These are phyloP conservation scores for Pleurotus sapidus DNA, from an alignment of 768 basidiomycete species.

Conservation along the genomic window DNA sequence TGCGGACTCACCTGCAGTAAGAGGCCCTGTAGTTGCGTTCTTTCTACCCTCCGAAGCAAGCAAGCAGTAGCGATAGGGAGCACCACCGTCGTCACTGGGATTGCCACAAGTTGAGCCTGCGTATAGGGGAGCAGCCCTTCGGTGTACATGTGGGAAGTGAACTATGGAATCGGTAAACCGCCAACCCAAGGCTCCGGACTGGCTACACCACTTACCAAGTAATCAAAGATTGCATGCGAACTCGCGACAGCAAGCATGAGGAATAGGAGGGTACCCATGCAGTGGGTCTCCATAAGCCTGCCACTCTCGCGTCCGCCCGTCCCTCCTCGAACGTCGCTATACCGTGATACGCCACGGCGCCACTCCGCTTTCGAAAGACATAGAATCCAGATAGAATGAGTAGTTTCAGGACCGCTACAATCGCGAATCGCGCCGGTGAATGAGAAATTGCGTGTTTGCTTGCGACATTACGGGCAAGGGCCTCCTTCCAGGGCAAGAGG, in stretches of 20 bases:
- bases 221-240: neutral
- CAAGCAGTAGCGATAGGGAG: too few relatives aligned
- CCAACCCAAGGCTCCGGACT: neutral
- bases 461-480: neutral
- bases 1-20: conserved; percentile 1
- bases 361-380: too few relatives aligned
- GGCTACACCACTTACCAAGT: neutral
- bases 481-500: neutral
- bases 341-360: neutral
- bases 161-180: too few relatives aligned
- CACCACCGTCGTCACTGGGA: too few relatives aligned
- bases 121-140: too few relatives aligned
- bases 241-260: neutral
- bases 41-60: too few relatives aligned
- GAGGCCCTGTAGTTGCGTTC: neutral
- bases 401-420: neutral
- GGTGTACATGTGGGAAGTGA: too few relatives aligned
- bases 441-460: neutral
- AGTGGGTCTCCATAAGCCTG: too few relatives aligned
- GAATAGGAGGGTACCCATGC: too few relatives aligned
- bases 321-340: neutral
- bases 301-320: neutral
- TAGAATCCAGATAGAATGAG: neutral
- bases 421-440: neutral
- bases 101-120: too few relatives aligned